Conservation (phyloP, 2,329 filamentous ascomycete species). For the Fusarium tuaranense region DNA sequence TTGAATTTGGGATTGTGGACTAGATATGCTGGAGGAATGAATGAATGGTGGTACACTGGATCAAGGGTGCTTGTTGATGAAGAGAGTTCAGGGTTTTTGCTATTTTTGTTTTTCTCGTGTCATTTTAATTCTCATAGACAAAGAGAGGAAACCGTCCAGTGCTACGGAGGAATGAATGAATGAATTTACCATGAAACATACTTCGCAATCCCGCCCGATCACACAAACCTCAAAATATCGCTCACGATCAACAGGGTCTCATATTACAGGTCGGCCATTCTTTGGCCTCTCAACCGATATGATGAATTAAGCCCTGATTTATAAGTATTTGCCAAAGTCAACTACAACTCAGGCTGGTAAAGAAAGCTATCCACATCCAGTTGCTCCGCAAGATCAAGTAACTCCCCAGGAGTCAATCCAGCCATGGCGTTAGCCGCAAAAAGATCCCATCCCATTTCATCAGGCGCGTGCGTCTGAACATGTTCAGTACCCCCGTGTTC, state of each 20-base stretch:
- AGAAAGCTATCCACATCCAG: slow-evolving; percentile 43
- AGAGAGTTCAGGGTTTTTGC: not conserved
- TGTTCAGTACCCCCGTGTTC: not conserved
- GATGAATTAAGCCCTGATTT: fast-evolving
- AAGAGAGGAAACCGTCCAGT: not conserved
- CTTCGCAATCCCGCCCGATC: not conserved
- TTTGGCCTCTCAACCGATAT: too few relatives aligned
- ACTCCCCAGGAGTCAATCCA: slow-evolving; percentile 46
- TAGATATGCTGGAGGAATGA: not conserved
- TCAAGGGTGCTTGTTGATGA: not conserved
- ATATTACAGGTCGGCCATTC: fast-evolving
- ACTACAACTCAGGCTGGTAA: slow-evolving; percentile 32
- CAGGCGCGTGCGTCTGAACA: not conserved
- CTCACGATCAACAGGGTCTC: not conserved
- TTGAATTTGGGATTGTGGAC: not conserved
- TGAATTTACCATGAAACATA: not conserved
- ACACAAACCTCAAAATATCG: not conserved
- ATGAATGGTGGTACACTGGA: not conserved
- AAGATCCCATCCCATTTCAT: slow-evolving; percentile 47
- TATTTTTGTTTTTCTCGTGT: not conserved
- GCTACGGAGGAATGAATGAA: not conserved
- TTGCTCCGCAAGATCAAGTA: slow-evolving; percentile 48
- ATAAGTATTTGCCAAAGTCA: not conserved
- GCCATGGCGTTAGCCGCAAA: slow-evolving; percentile 48
- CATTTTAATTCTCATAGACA: not conserved